These are phyloP conservation scores for Termitomyces sp. DNA, from an alignment of 768 basidiomycete species.

Conservation along the genomic window DNA sequence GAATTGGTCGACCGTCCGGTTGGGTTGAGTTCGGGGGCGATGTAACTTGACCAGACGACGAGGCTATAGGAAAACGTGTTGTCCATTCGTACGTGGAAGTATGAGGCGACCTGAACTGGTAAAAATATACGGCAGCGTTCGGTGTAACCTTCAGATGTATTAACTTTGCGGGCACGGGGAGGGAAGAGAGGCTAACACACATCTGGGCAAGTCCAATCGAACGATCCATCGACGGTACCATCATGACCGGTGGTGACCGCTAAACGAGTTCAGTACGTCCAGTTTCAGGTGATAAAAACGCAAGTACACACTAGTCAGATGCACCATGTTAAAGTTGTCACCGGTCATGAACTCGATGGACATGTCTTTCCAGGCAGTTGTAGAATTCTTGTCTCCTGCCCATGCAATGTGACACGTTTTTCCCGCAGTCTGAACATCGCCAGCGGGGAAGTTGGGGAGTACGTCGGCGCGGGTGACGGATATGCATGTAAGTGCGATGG, in stretches of 20 bases:
- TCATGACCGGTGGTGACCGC: slow-evolving; percentile 58
- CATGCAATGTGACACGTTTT: slow-evolving; percentile 53
- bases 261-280: slow-evolving; percentile 20
- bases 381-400: slow-evolving; percentile 45
- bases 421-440: slow-evolving; percentile 51
- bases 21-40: slow-evolving; percentile 48
- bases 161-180: background rate
- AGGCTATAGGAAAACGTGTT: slow-evolving; percentile 69
- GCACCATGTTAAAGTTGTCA: slow-evolving; percentile 61
- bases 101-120: slow-evolving; percentile 57
- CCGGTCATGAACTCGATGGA: slow-evolving; percentile 79
- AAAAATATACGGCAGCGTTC: slow-evolving; percentile 70
- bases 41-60: slow-evolving; percentile 35
- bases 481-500: slow-evolving; percentile 18
- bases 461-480: slow-evolving; percentile 50
- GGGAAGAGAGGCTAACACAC: slow-evolving; percentile 20
- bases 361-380: slow-evolving; percentile 65
- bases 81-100: slow-evolving; percentile 54
- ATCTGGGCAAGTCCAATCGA: slow-evolving; percentile 56
- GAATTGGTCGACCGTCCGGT: slow-evolving; percentile 44
- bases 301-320: slow-evolving; percentile 50
- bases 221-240: slow-evolving; percentile 47
- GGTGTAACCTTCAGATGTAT: slow-evolving; percentile 43
- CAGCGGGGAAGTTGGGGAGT: slow-evolving; percentile 55
- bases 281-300: too few relatives aligned